Conservation (phyloP, 768 basidiomycete genomes). For the Collybia sp. region DNA sequence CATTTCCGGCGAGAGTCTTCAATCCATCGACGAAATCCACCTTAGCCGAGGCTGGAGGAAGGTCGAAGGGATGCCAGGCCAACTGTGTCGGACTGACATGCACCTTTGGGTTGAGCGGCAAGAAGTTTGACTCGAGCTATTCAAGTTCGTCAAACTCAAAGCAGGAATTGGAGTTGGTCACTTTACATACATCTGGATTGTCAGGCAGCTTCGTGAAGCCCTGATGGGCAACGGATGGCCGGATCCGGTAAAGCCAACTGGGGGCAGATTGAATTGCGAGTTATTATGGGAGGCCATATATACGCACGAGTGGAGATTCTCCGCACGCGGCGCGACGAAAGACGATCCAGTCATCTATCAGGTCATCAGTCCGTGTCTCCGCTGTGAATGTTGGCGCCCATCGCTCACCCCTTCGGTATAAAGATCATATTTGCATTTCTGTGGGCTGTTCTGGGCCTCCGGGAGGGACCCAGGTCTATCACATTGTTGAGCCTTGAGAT, state of each 20-base stretch:
- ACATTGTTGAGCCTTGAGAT: neutral
- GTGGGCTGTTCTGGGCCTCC: slow-evolving; percentile 54
- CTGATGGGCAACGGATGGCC: slow-evolving; percentile 63
- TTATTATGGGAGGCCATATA: neutral
- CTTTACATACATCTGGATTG: slow-evolving; percentile 49
- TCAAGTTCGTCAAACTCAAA: neutral
- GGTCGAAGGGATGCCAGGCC: slow-evolving; percentile 59
- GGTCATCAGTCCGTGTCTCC: neutral
- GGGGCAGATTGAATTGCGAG: neutral
- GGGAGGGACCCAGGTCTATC: slow-evolving; percentile 53
- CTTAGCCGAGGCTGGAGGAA: slow-evolving; percentile 34
- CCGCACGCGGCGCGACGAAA: slow-evolving; percentile 51
- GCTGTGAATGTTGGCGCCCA: neutral
- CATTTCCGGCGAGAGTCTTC: slow-evolving; percentile 60
- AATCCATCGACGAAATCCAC: slow-evolving; percentile 57
- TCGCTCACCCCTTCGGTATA: slow-evolving; percentile 52
- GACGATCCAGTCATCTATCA: slow-evolving; percentile 54
- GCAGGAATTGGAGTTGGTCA: neutral
- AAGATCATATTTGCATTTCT: slow-evolving; percentile 58
- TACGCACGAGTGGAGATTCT: slow-evolving; percentile 48
- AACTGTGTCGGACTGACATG: slow-evolving; percentile 60
- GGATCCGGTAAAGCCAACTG: slow-evolving; percentile 65
- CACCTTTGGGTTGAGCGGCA: slow-evolving; percentile 54
- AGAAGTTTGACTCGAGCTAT: slow-evolving; percentile 61
- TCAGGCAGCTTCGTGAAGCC: slow-evolving; percentile 51